phyloP scores from a whole-genome alignment of 805 yeast species.

The Candida tibetensis region DNA sequence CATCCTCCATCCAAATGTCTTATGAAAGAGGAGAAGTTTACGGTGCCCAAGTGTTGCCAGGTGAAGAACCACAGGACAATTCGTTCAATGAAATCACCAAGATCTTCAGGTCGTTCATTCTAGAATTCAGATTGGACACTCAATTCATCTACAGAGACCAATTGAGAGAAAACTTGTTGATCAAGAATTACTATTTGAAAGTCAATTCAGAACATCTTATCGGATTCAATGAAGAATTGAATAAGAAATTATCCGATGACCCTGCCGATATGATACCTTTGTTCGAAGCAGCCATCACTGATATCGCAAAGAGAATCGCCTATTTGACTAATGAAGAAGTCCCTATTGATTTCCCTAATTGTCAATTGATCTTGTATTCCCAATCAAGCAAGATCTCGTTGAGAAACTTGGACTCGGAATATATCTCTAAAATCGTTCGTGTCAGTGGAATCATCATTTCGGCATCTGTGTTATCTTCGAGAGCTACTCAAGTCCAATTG shows the following conservation, averaged over 20 bases:
- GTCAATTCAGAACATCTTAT: slow-evolving; percentile 84
- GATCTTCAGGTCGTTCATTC: slow-evolving; percentile 76
- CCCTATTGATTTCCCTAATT: slow-evolving; percentile 62
- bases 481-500: slow-evolving; percentile 79
- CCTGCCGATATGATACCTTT: slow-evolving; percentile 86
- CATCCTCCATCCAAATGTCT: slow-evolving; percentile 45
- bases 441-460: slow-evolving; percentile 92
- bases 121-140: slow-evolving; percentile 81
- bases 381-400: slow-evolving; percentile 70
- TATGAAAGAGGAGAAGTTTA: slow-evolving; percentile 71
- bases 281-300: slow-evolving; percentile 79
- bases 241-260: slow-evolving; percentile 77
- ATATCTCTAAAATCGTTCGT: slow-evolving; percentile 84
- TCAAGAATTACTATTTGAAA: slow-evolving; percentile 66
- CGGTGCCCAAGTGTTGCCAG: slow-evolving; percentile 83
- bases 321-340: slow-evolving; percentile 51
- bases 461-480: slow-evolving; percentile 82
- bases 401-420: slow-evolving; percentile 80
- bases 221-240: slow-evolving; percentile 84
- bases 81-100: slow-evolving; percentile 67
- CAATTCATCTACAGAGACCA: slow-evolving; percentile 89
- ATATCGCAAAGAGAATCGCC: slow-evolving; percentile 75
- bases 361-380: slow-evolving; percentile 77
- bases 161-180: slow-evolving; percentile 78
- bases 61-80: slow-evolving; percentile 65